Percentiles rank a stretch among this genome's conserved stretches.
Evolutionary conservation across 352 stramenopile species (phyloP).

Genomic region (Globisporangium ultimum): DNA sequence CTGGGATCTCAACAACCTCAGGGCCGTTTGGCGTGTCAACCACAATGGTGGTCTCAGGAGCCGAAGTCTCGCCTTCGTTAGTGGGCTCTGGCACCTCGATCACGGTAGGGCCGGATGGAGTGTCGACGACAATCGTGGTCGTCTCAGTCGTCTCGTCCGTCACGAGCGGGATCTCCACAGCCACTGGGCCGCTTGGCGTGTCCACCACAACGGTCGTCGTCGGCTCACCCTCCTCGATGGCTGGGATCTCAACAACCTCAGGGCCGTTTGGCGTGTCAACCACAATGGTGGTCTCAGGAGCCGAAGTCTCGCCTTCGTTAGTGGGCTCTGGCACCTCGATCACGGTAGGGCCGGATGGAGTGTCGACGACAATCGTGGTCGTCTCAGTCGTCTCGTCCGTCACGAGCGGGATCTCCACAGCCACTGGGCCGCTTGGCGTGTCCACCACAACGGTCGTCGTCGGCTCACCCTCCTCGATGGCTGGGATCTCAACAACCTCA

Average conservation of each 20-base stretch:
- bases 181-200: conserved; percentile 3
- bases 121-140: neutral
- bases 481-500: conserved; percentile 1
- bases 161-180: neutral
- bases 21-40: conserved; percentile 1
- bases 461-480: neutral
- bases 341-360: neutral
- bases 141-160: neutral
- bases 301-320: neutral
- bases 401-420: neutral
- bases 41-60: conserved; percentile 1
- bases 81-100: neutral
- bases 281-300: conserved; percentile 1
- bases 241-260: conserved; percentile 1
- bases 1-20: conserved; percentile 1
- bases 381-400: neutral
- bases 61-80: neutral
- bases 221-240: neutral
- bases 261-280: conserved; percentile 1
- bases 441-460: conserved; percentile 5
- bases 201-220: conserved; percentile 5
- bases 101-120: neutral
- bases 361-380: neutral
- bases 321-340: neutral
- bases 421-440: conserved; percentile 3